Conservation (phyloP, 352 stramenopile species). For the Phytophthora tentaculata region DNA sequence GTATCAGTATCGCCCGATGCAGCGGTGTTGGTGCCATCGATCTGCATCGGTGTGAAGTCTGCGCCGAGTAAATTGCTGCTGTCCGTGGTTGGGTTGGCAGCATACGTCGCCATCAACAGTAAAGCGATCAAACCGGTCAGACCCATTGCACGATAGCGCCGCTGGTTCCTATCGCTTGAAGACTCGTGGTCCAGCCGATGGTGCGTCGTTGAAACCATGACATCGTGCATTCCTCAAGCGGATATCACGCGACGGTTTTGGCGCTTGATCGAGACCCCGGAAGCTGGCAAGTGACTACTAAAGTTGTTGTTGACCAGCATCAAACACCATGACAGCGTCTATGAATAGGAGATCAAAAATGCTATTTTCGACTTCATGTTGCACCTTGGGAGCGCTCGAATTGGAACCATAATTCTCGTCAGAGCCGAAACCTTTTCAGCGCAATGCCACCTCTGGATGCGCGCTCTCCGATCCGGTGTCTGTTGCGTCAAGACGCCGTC, state of each 20-base stretch:
- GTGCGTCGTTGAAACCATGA: constrained; percentile 23
- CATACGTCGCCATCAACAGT: constrained; percentile 26
- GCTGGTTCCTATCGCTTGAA: not conserved
- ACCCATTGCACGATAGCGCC: constrained; percentile 24
- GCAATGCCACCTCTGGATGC: not conserved
- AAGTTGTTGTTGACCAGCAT: constrained; percentile 1
- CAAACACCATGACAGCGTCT: not conserved
- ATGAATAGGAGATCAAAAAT: not conserved
- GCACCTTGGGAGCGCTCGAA: too few species aligned
- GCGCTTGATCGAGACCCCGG: constrained; percentile 9
- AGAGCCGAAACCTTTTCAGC: not conserved
- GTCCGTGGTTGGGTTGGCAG: not conserved
- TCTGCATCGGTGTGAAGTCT: constrained; percentile 16
- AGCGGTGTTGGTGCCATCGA: constrained; percentile 14
- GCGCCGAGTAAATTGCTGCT: constrained; percentile 15
- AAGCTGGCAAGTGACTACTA: constrained; percentile 14
- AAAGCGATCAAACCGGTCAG: constrained; percentile 23
- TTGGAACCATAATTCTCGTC: not conserved
- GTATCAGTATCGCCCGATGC: constrained; percentile 2
- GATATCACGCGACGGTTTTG: not conserved
- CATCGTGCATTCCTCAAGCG: constrained; percentile 24
- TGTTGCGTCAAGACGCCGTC: not conserved
- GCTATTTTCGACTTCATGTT: too few species aligned
- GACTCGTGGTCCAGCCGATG: constrained; percentile 28
- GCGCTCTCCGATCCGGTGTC: not conserved